Evolutionary conservation across 148 eudicot species (phyloP), one percentile per base, ranked within the genome.

Genomic region (Camellia sinensis): DNA sequence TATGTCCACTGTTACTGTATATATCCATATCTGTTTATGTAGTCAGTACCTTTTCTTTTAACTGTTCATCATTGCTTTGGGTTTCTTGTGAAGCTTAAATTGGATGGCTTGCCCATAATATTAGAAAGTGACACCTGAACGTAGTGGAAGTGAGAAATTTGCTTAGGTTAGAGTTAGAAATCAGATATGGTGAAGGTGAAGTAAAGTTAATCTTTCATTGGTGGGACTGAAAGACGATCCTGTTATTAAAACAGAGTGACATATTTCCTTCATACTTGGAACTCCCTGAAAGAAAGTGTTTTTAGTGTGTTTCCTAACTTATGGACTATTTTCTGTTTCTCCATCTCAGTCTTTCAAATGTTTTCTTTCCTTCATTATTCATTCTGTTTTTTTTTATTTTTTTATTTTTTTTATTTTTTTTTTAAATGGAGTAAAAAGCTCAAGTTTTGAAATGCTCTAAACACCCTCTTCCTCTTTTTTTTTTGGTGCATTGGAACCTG

Each of bases 191-290:
- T 43, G 52, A 68, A 68, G 72, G 52, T 43, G 52, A 68, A 68
- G 21, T 68, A 68, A 15, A 12, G 43, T 41, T 43, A 41, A 68
- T 29, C 9, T 67, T 7, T 43, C n/a, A 6, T 41, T 13, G 50
- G 71, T 3, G 50, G 46, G n/a, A 3, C 10, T 40, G 45, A 43
- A 67, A 12, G 59, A 11, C 57, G 7, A 13, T 11, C 63, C 10
- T 45, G 53, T 71, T 46, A 71, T 71, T 46, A 12, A 8, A n/a
- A 29, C 22, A 69, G 60, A 56, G 62, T 53, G 14, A 3, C 19
- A 15, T 82, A 43, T 80, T 29, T 79, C 44, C 72, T 64, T 21
- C 63, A 64, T 40, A 22, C 41, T 64, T 64, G 40, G 10, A 64
- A 21, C 13, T 64, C 3, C 61, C 61, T 66, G 6, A 22, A 62